These are phyloP conservation scores for Mycena citricolor DNA, from an alignment of 1,284 basidiomycete genomes.

Conservation along the genomic window DNA sequence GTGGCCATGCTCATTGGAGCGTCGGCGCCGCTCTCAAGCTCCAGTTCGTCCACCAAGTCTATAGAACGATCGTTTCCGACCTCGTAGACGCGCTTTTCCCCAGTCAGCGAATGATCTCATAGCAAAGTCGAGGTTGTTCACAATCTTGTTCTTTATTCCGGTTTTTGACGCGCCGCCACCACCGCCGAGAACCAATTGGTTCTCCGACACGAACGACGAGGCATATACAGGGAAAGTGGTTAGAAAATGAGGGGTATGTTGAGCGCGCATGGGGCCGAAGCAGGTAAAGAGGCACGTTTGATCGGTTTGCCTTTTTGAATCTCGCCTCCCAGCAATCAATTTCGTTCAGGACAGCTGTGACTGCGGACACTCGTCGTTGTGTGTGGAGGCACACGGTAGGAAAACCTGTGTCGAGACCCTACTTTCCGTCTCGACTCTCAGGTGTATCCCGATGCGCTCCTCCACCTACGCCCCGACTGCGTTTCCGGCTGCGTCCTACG, in stretches of 20 bases:
- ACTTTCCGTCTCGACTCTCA: too few relatives aligned
- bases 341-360: too few relatives aligned
- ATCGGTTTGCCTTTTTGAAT: too few relatives aligned
- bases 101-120: constrained; percentile 10
- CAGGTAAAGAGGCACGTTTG: constrained; percentile 7
- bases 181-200: constrained; percentile 82
- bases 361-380: too few relatives aligned
- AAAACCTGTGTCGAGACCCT: too few relatives aligned
- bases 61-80: constrained; percentile 61
- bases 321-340: too few relatives aligned
- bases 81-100: constrained; percentile 66
- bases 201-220: constrained; percentile 74
- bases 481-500: too few relatives aligned
- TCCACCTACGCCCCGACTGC: too few relatives aligned
- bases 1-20: constrained; percentile 91
- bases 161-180: constrained; percentile 81
- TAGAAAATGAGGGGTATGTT: constrained; percentile 75
- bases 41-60: constrained; percentile 64
- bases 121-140: constrained; percentile 29
- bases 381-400: too few relatives aligned
- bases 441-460: too few relatives aligned
- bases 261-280: constrained; percentile 62
- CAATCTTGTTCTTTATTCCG: constrained; percentile 92
- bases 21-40: constrained; percentile 81
- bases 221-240: constrained; percentile 86